Percentiles rank a stretch among this genome's conserved stretches.
Evolutionary conservation across 2,329 filamentous ascomycete species (phyloP).

Genomic region (Atkinsonella texensis): DNA sequence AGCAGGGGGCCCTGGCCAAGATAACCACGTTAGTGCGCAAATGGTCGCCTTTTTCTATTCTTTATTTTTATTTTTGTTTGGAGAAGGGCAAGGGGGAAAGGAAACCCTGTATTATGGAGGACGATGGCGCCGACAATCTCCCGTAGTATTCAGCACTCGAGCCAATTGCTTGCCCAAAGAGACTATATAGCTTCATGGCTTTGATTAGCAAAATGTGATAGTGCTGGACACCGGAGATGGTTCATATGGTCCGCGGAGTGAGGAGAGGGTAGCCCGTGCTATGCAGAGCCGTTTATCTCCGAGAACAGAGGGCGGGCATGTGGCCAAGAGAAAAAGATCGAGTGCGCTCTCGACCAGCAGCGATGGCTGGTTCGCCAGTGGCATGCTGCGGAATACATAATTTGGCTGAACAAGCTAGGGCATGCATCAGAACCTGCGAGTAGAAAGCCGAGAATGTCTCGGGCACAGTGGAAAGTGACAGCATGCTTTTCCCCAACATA

Average conservation of each 20-base stretch:
- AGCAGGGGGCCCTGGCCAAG: not conserved
- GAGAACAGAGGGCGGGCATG: not conserved
- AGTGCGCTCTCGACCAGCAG: not conserved
- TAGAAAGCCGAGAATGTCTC: too few relatives aligned
- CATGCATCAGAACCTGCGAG: too few relatives aligned
- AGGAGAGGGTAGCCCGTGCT: not conserved
- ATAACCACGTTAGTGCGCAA: not conserved
- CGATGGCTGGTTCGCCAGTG: not conserved
- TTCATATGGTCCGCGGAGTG: not conserved
- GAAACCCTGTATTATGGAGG: not conserved
- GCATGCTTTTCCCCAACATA: too few relatives aligned
- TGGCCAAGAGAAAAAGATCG: not conserved
- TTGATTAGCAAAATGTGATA: not conserved
- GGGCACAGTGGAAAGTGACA: too few relatives aligned
- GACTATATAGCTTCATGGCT: too few relatives aligned
- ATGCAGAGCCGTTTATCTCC: not conserved
- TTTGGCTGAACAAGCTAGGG: too few relatives aligned
- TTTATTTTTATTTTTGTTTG: too few relatives aligned
- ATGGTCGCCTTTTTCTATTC: not conserved
- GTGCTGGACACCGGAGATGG: not conserved
- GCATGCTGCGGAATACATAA: too few relatives aligned
- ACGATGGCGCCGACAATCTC: not conserved
- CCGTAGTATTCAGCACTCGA: not conserved
- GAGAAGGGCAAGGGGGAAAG: too few relatives aligned
- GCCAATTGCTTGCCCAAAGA: too few relatives aligned